Evolutionary conservation across 108 stramenopile species (phyloP).

Genomic region (Epipyxis sp.): DNA sequence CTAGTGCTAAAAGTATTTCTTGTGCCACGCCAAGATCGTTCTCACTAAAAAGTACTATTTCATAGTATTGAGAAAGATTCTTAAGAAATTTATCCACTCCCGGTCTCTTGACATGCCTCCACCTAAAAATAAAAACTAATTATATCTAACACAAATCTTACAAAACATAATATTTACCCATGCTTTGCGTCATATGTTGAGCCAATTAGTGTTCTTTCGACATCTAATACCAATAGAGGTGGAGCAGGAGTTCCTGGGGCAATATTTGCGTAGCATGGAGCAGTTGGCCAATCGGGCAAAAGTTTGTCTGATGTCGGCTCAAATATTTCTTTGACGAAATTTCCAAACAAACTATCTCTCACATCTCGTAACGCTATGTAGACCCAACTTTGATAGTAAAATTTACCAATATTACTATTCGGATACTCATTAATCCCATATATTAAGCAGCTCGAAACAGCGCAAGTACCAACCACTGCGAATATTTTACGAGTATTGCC

Average conservation of each 20-base stretch:
- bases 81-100: slow-evolving; percentile 24
- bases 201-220: slow-evolving; percentile 22
- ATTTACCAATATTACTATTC: not conserved
- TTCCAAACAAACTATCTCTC: not conserved
- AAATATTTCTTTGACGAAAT: not conserved
- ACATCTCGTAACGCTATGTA: not conserved
- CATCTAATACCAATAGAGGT: slow-evolving; percentile 25
- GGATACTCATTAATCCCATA: not conserved
- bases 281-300: slow-evolving; percentile 17
- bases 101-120: slow-evolving; percentile 29
- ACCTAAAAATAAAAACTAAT: too few species aligned
- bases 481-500: too few species aligned
- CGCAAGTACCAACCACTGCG: not conserved
- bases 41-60: slow-evolving; percentile 20
- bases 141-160: too few species aligned
- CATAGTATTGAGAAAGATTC: slow-evolving; percentile 23
- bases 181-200: slow-evolving; percentile 3
- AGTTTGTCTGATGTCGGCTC: slow-evolving; percentile 12
- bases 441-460: not conserved
- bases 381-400: not conserved
- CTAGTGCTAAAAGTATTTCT: slow-evolving; percentile 15
- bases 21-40: slow-evolving; percentile 24
- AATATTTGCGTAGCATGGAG: slow-evolving; percentile 16
- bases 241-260: slow-evolving; percentile 28
- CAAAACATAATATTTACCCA: too few species aligned